Evolutionary conservation across 2,329 filamentous ascomycete genomes (phyloP).

Genomic region (Septoria linicola): DNA sequence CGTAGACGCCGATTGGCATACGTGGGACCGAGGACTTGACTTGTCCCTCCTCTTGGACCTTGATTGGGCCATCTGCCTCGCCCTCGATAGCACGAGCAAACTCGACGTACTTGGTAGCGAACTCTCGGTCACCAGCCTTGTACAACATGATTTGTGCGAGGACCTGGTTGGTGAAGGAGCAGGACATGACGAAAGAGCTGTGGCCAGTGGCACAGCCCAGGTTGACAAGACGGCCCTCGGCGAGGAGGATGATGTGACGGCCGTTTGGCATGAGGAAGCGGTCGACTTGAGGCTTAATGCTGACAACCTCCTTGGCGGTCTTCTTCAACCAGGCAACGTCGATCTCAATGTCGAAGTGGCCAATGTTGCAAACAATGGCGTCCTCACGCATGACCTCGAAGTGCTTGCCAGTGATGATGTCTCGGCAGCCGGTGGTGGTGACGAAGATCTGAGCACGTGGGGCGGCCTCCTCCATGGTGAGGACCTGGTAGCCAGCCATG

Average conservation of each 20-base stretch:
- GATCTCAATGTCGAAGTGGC: constrained; percentile 99
- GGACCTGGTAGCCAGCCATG: constrained; percentile 95
- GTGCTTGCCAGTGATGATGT: constrained; percentile 89
- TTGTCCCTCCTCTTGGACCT: constrained; percentile 50
- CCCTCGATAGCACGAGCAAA: constrained; percentile 61
- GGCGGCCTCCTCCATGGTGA: constrained; percentile 96
- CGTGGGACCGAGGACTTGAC: constrained; percentile 62
- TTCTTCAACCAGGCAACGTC: constrained; percentile 99
- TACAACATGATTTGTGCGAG: constrained; percentile 97
- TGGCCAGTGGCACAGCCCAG: constrained; percentile 97
- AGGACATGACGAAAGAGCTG: constrained; percentile 99
- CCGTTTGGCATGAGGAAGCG: constrained; percentile 92
- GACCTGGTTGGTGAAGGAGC: constrained; percentile 99
- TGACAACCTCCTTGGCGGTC: constrained; percentile 88
- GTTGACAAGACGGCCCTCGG: constrained; percentile 98
- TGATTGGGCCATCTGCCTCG: constrained; percentile 30
- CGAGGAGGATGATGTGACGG: constrained; percentile 96
- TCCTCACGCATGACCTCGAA: constrained; percentile 96
- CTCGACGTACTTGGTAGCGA: constrained; percentile 91
- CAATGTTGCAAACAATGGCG: constrained; percentile 99
- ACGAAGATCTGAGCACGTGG: constrained; percentile 93
- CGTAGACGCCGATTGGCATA: constrained; percentile 88
- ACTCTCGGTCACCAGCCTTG: constrained; percentile 86
- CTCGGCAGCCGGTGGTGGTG: constrained; percentile 98
- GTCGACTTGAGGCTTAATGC: constrained; percentile 99